Conservation (phyloP, 306 rosid species). For the Inga laurina region DNA sequence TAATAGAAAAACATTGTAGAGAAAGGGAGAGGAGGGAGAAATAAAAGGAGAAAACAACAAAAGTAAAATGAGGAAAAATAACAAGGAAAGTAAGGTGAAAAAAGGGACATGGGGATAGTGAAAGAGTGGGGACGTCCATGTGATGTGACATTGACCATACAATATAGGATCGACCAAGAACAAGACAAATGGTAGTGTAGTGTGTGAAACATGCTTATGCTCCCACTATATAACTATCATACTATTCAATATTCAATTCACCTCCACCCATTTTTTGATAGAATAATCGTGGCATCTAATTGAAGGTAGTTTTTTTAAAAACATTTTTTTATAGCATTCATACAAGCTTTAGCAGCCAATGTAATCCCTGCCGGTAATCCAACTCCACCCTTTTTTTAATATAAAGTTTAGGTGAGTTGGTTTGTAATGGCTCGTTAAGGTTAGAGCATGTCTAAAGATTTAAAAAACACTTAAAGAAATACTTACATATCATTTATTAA, state of each 20-base stretch:
- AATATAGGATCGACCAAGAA: neutral
- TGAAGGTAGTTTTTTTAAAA: too few relatives aligned
- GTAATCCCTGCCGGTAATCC: too few relatives aligned
- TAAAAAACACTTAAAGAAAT: too few relatives aligned
- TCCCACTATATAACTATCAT: neutral
- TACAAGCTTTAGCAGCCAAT: too few relatives aligned
- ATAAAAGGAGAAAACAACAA: neutral
- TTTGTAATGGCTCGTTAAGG: too few relatives aligned
- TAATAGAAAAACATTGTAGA: neutral
- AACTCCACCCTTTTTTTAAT: too few relatives aligned
- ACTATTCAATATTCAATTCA: neutral
- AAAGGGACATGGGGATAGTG: neutral
- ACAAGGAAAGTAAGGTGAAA: neutral
- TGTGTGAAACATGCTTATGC: constrained; percentile 12
- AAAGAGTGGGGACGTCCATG: constrained; percentile 4
- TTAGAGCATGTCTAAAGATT: rapidly evolving
- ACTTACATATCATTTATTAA: too few relatives aligned
- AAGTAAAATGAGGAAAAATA: neutral
- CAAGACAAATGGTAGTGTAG: neutral
- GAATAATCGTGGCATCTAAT: too few relatives aligned
- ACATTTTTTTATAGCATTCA: too few relatives aligned
- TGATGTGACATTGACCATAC: constrained; percentile 15
- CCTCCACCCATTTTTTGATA: too few relatives aligned
- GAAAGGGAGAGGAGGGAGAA: neutral
- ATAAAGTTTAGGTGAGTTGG: too few relatives aligned